Base-by-base conservation (phyloP, 805 yeast species). In the Ogataea naganishii region DNA sequence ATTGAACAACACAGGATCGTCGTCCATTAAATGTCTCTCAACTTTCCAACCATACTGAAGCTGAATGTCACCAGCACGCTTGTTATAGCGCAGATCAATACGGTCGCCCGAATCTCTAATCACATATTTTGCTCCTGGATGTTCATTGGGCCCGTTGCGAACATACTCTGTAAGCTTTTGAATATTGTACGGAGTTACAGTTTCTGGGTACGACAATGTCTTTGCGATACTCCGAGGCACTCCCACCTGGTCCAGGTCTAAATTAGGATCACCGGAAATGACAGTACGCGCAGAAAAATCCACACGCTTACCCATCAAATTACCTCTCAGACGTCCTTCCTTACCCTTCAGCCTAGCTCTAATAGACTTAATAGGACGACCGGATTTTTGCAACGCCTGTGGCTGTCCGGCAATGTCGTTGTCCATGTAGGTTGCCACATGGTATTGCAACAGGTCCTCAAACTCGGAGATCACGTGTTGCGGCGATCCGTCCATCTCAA, bases 371-470 rank as follows among this genome's bases (percentile, higher is more conserved):
- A 92, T 94, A 2, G 99, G 98, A 61, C 99, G 81, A 35, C 99
- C 99, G 34, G 96, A 84, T 60, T 92, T 92, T 54, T 92, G 99
- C 39, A 92, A 70, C 20, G 99, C 98, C 58, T 89, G 98, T 1
- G 98, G 99, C 63, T 92, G 98, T 39, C 99, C 98, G 10, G 98
- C 98, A 59, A 92, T 92, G 62, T 92, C 97, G 56, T 92, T 92
- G 62, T 92, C 98, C 99, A 92, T 92, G 55, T 92, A 92, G 1
- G 99, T 92, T 6, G 99, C 99, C 30, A 92, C 96, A 49, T 92
- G 99, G 58, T 86, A 92, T 56, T 92, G 99, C 36, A 92, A 66
- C 44, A 92, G 72, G 25, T 95, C 81, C 57, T 92, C 98, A 51
- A 92, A 89, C 60, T 92, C 99, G 52, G 83, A 83, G 45, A 92